Conservation (phyloP, 306 rosid genomes). For the Vigna hirtella region DNA sequence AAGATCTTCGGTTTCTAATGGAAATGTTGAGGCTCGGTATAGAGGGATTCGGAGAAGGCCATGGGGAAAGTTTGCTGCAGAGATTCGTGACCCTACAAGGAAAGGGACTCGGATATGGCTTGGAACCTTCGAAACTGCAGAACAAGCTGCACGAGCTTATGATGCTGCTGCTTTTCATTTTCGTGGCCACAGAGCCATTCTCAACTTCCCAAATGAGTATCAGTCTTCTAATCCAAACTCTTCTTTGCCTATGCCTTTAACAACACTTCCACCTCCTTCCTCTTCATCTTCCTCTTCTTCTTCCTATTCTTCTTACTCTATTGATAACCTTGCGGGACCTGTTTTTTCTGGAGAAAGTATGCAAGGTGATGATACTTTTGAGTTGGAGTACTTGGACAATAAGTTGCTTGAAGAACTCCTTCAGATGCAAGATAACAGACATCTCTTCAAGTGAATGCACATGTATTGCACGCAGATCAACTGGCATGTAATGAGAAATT, state of each 20-base stretch:
- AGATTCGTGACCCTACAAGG: constrained; percentile 89
- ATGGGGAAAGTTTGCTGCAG: constrained; percentile 95
- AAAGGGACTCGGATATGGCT: constrained; percentile 89
- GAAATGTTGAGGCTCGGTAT: constrained; percentile 50
- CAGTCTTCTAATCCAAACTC: constrained; percentile 46
- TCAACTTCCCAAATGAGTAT: constrained; percentile 84
- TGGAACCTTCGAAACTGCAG: constrained; percentile 86
- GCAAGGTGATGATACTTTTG: constrained; percentile 48
- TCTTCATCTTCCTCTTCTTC: constrained; percentile 38
- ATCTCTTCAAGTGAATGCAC: not conserved
- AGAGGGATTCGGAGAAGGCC: constrained; percentile 88
- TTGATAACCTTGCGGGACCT: not conserved
- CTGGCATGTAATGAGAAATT: not conserved
- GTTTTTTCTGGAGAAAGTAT: constrained; percentile 4
- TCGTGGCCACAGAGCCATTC: constrained; percentile 84
- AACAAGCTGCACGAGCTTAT: constrained; percentile 89
- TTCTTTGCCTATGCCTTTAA: constrained; percentile 40
- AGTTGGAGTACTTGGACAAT: constrained; percentile 74
- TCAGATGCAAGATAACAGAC: constrained; percentile 44
- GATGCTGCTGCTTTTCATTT: constrained; percentile 86
- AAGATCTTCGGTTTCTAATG: constrained; percentile 11
- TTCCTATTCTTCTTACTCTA: constrained; percentile 39
- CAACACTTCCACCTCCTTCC: constrained; percentile 3
- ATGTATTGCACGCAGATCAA: not conserved
- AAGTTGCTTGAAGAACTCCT: constrained; percentile 81